Base-by-base conservation (phyloP, 805 yeast genomes). In the Pichia membranifaciens region DNA sequence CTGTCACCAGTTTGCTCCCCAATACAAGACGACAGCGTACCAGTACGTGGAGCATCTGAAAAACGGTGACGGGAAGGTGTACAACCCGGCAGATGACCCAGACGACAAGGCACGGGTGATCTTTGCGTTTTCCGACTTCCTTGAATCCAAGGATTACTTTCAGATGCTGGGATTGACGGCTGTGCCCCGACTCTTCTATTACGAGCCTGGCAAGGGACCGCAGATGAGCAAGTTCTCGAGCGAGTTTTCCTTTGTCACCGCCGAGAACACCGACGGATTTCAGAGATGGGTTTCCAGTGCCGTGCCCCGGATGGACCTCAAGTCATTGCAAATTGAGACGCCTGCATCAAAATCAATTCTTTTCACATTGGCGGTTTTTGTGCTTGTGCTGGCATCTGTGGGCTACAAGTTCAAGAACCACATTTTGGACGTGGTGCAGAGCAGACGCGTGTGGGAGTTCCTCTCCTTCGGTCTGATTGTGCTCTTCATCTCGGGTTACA, bases 401-500 rank as follows among this genome's bases (percentile, higher is more conserved):
- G 39, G 65, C 20, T 34, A 62, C 9, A 61, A 58, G 38, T 59
- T 60, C 40, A 68, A 67, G 49, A 51, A 54, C 6, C 59, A 70
- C 21, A 64, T 82, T 15, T 35, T 55, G 2, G 53, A 64, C 15
- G 42, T 86, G 5, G 39, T 80, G 12, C 65, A 69, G 22, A 75
- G 79, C 36, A 81, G 74, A 55, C 67, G 75, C 42, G 59, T 86
- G 35, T 93, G 98, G 97, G 84, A 86, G 38, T 76, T 80, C 2
- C 39, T 76, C 10, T 74, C 86, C 3, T 70, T 86, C n/a, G 69
- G 84, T 48, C 56, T 76, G 17, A 75, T 87, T 33, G 69, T 90
- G 50, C 68, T 89, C 55, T 86, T 90, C 72, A 80, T 78, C 41
- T 73, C 91, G 7, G 99, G 99, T 16, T 85, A 89, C 68, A 93